These are phyloP conservation scores for Blastobotrys capitulatus DNA, from an alignment of 1,139 yeast species.

Conservation along the genomic window DNA sequence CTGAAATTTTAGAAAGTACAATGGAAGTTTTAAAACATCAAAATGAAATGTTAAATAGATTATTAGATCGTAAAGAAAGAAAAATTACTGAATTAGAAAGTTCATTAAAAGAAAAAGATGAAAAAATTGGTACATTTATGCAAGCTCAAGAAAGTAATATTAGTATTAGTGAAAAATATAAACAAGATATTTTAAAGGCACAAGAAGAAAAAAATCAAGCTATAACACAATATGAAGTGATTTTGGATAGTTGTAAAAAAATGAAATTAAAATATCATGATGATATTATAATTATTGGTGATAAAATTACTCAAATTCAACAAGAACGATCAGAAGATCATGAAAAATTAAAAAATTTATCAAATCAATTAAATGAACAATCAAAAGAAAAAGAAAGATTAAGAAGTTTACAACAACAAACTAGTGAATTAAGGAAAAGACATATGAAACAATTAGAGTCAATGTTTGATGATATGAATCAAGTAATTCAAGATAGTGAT, in stretches of 20 bases:
- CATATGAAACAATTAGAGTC: conserved; percentile 20
- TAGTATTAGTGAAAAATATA: conserved; percentile 9
- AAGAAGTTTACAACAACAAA: conserved; percentile 18
- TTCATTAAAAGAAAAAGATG: conserved; percentile 10
- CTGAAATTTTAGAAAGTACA: conserved; percentile 24
- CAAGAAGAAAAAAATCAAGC: conserved; percentile 21
- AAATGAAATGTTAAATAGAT: conserved; percentile 24
- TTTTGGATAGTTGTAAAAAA: conserved; percentile 20
- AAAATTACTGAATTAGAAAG: conserved; percentile 24
- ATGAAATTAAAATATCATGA: conserved; percentile 19
- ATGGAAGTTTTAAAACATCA: conserved; percentile 27
- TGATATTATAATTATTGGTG: conserved; percentile 19
- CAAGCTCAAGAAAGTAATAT: conserved; percentile 8
- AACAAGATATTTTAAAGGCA: conserved; percentile 9
- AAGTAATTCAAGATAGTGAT: conserved; percentile 14
- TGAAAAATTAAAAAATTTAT: conserved; percentile 16
- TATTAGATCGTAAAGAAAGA: conserved; percentile 28
- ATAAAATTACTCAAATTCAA: conserved; percentile 15
- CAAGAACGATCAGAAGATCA: conserved; percentile 19
- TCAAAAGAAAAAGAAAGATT: conserved; percentile 21
- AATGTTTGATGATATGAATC: conserved; percentile 20
- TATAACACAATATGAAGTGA: conserved; percentile 22
- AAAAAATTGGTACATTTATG: conserved; percentile 13
- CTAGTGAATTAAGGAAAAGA: conserved; percentile 18
- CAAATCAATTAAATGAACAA: conserved; percentile 16